A percentile compares a stretch with the other conserved stretches of the same genome.
phyloP scores from a whole-genome alignment of 1,139 yeast species.

The Hemisphaericaspora xylofermentans region DNA sequence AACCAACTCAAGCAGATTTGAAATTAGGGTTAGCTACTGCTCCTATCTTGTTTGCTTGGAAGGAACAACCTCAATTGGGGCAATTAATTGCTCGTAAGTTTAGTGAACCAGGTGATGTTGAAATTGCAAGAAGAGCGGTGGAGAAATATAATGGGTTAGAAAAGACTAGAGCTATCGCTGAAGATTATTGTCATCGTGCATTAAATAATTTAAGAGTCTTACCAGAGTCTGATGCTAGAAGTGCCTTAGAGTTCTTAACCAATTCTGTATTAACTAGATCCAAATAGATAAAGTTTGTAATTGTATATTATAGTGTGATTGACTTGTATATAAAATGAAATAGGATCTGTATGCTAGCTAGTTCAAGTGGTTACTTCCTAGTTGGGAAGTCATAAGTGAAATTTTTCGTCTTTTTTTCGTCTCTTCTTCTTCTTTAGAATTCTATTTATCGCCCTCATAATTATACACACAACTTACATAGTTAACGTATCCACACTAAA shows the following conservation, averaged over 20 bases:
- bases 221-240: slow-evolving; percentile 87
- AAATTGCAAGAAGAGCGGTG: slow-evolving; percentile 73
- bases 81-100: slow-evolving; percentile 82
- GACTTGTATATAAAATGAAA: background rate
- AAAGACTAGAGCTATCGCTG: slow-evolving; percentile 75
- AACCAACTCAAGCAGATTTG: slow-evolving; percentile 94
- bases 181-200: slow-evolving; percentile 74
- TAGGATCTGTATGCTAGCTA: too few relatives aligned
- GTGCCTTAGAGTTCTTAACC: slow-evolving; percentile 84
- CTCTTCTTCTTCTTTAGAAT: background rate
- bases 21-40: slow-evolving; percentile 96
- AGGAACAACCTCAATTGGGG: slow-evolving; percentile 79
- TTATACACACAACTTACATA: too few relatives aligned
- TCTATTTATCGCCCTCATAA: too few relatives aligned
- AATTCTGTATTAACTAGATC: slow-evolving; percentile 79
- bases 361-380: slow-evolving; percentile 12
- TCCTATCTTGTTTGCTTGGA: slow-evolving; percentile 95
- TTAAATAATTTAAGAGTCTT: slow-evolving; percentile 64
- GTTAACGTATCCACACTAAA: too few relatives aligned
- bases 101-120: slow-evolving; percentile 77
- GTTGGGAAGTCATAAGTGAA: slow-evolving; percentile 14
- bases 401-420: background rate
- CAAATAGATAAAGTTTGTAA: slow-evolving; percentile 38
- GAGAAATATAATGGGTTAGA: slow-evolving; percentile 69
- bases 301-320: background rate